Base-by-base conservation (phyloP, 1,284 basidiomycete genomes). In the Tilletia indica region DNA sequence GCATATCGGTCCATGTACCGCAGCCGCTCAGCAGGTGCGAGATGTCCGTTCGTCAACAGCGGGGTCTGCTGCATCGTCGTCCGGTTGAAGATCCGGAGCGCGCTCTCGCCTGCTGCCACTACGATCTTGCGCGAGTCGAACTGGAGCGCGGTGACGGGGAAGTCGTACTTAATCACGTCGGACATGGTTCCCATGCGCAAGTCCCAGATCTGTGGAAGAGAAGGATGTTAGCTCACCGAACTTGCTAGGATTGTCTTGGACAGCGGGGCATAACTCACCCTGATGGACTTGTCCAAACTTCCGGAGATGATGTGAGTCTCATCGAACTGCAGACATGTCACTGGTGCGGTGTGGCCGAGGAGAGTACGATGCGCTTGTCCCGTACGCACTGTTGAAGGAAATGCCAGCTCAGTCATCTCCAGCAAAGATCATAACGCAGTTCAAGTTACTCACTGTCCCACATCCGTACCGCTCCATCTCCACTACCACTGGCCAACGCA, bases 1-100 rank as follows among this genome's bases (percentile, higher is more conserved):
- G 97, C 88, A 85, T 98, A 99, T 73, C 91, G 90, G 86, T 99
- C 96, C 90, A 98, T 97, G 86, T 97, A 99, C 70, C 96, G 89
- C 77, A 99, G 86, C 75, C 89, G 89, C 85, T 97, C 93, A n/a
- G 91, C 91, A 0, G 95, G 94, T 76, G 89, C 90, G 31, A 89
- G 92, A 85, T 99, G 97, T 12, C 96, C 97, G 82, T 98, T 97
- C 31, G 91, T 92, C 61, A 89, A 85, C 69, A 99, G 86, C 48
- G 91, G 89, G 11, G 92, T 91, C 76, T 94, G 91, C 83, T 95
- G 92, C 87, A 92, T 90, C 73, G 91, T 94, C 16, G 94, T 98
- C 45, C 96, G 91, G 85, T 99, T 99, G 86, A 94, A 99, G 58
- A 96, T 89, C 93, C 95, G 94, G 77, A 95, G 87, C 5, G 92